Evolutionary conservation across 768 basidiomycete species (phyloP), one percentile per base, ranked within the genome.

Genomic region (Boletus coccyginus): DNA sequence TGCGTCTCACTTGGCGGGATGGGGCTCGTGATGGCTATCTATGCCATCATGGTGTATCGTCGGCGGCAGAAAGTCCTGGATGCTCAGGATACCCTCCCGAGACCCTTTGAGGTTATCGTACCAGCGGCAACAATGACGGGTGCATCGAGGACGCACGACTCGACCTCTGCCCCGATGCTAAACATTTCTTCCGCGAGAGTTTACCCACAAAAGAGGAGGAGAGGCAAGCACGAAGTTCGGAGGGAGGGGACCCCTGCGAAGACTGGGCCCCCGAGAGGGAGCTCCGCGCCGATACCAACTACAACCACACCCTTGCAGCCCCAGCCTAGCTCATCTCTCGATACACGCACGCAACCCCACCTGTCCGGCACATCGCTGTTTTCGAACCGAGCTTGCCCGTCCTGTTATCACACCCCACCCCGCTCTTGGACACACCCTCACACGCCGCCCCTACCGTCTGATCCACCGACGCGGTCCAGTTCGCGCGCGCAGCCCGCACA

Each of bases 31-130:
- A 53, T 53, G n/a, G 33, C 44, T 32, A 50, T 56, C 48, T 61
- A 45, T 46, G 54, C 59, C 36, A 48, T 69, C 9, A 55, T 70
- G 7, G 65, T 60, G 27, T 46, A 35, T 64, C 44, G 57, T 32
- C 48, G 67, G 24, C 60, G 56, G 38, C 57, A 33, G 44, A 60
- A 59, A 10, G 6, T 50, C 35, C 29, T 58, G 29, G 53, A 46
- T 35, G 59, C 59, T 3, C 69, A 70, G 42, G 69, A 70, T 29
- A 62, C 64, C 21, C 58, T 57, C 32, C 67, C 70, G 10, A 65
- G 70, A 39, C 69, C 69, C 4, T 70, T 63, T 43, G 59, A 59
- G 14, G 13, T 53, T 17, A 35, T 17, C 2, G 53, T 58, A 19
- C 65, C 63, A 4, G 59, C 61, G 19, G 38, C 51, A n/a, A 58